Conservation (phyloP, 768 basidiomycete species). For the Mycena leptocephala region DNA sequence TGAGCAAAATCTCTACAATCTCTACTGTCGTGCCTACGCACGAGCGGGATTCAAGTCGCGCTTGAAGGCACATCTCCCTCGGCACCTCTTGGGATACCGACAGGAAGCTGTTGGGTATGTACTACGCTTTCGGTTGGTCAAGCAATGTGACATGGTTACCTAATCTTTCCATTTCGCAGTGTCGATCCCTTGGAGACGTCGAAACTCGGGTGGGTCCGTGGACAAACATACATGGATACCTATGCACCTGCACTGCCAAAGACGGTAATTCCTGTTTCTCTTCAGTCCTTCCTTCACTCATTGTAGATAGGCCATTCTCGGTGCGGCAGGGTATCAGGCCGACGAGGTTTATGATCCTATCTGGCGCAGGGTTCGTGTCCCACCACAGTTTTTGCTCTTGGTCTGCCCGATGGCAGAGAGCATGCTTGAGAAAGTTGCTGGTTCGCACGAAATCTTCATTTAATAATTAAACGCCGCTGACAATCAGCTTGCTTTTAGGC, state of each 20-base stretch:
- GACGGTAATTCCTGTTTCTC: neutral
- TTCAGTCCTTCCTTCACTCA: neutral
- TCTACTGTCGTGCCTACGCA: conserved; percentile 31
- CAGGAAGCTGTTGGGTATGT: conserved; percentile 34
- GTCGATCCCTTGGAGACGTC: neutral
- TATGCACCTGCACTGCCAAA: conserved; percentile 12
- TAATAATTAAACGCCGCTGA: neutral
- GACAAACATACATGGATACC: conserved; percentile 12
- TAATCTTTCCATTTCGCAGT: too few relatives aligned
- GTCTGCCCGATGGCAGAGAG: conserved; percentile 48
- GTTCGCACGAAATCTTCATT: conserved; percentile 15
- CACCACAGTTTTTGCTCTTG: conserved; percentile 39
- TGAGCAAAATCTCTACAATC: conserved; percentile 34
- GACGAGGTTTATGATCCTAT: conserved; percentile 44
- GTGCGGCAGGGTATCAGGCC: conserved; percentile 41
- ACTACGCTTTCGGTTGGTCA: too few relatives aligned
- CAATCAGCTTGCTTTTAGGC: neutral
- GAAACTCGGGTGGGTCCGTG: neutral
- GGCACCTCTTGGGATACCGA: conserved; percentile 43
- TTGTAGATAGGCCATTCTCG: conserved; percentile 43
- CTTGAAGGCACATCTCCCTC: conserved; percentile 43
- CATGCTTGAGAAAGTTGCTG: conserved; percentile 32
- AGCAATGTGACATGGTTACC: too few relatives aligned
- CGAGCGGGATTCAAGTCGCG: conserved; percentile 33
- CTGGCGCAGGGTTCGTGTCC: conserved; percentile 44